Evolutionary conservation across 352 stramenopile genomes (phyloP).

Genomic region (Phytophthora chlamydospora): DNA sequence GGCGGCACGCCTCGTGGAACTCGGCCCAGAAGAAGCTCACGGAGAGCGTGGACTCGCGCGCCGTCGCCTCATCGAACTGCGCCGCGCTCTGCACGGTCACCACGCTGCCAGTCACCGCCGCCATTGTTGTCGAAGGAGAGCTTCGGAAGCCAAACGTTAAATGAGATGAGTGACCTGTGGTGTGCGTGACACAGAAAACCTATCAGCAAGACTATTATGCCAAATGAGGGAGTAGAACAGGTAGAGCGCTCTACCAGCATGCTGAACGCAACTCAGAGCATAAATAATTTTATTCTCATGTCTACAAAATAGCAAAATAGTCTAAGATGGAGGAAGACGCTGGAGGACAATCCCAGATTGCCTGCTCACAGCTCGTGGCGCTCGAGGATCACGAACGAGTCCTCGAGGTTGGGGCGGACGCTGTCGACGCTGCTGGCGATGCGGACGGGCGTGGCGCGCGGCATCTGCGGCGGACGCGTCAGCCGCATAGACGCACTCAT

Average conservation of each 20-base stretch:
- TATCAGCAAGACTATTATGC: too few species aligned
- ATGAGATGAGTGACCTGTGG: not conserved
- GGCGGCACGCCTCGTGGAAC: constrained; percentile 80
- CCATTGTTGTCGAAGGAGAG: constrained; percentile 22
- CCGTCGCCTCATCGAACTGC: constrained; percentile 81
- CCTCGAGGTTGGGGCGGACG: constrained; percentile 45
- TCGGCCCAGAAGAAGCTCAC: constrained; percentile 89
- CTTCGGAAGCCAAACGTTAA: constrained; percentile 5
- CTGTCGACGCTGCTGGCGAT: constrained; percentile 17
- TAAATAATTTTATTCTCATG: constrained; percentile 45
- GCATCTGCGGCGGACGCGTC: constrained; percentile 24
- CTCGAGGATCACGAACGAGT: constrained; percentile 82
- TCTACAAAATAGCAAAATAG: constrained; percentile 36
- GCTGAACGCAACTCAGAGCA: constrained; percentile 2
- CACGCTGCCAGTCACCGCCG: constrained; percentile 63
- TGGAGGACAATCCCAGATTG: too few species aligned
- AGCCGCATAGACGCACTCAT: constrained; percentile 75
- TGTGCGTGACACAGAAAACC: too few species aligned
- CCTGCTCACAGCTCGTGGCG: constrained; percentile 40
- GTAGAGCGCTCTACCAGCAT: not conserved
- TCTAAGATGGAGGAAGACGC: not conserved
- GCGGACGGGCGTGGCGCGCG: constrained; percentile 21
- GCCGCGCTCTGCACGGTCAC: constrained; percentile 68
- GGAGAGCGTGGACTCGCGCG: constrained; percentile 75
- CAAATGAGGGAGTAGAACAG: too few species aligned